These are phyloP conservation scores for Eimeria praecox DNA, from an alignment of 169 alveolate genomes.

Conservation along the genomic window DNA sequence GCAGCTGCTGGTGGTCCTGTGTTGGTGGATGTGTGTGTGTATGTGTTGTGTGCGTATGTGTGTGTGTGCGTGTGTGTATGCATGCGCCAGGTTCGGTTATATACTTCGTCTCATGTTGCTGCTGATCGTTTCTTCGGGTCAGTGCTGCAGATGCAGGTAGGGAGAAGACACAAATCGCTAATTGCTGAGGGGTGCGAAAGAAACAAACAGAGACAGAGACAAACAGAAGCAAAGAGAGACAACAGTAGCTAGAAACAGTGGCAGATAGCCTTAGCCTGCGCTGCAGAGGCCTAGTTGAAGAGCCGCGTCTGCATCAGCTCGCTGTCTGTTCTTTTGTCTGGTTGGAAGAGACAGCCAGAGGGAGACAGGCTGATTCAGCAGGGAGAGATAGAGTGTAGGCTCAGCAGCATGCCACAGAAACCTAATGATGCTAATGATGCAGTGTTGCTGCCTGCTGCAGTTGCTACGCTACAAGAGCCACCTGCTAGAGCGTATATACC, in stretches of 20 bases:
- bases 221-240: neutral
- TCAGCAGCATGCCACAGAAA: neutral
- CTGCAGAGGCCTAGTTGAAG: neutral
- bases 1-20: neutral
- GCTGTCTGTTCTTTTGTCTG: no score
- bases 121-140: constrained; percentile 57
- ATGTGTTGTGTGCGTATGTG: neutral
- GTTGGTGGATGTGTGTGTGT: neutral
- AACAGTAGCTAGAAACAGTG: neutral
- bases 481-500: constrained; percentile 77
- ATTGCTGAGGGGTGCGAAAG: neutral
- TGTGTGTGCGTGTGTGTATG: no score
- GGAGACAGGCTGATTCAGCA: no score
- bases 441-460: constrained; percentile 41
- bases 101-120: constrained; percentile 14
- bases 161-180: neutral
- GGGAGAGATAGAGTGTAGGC: no score
- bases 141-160: constrained; percentile 29
- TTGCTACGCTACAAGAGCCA: constrained; percentile 77
- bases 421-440: no score
- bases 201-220: neutral
- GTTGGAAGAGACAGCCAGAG: constrained; percentile 3
- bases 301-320: neutral
- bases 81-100: constrained; percentile 64
- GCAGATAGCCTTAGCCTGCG: neutral